Percentiles rank a stretch among this genome's conserved stretches.
Evolutionary conservation across 495 filamentous ascomycete genomes (phyloP).

Genomic region (Choiromyces venosus): DNA sequence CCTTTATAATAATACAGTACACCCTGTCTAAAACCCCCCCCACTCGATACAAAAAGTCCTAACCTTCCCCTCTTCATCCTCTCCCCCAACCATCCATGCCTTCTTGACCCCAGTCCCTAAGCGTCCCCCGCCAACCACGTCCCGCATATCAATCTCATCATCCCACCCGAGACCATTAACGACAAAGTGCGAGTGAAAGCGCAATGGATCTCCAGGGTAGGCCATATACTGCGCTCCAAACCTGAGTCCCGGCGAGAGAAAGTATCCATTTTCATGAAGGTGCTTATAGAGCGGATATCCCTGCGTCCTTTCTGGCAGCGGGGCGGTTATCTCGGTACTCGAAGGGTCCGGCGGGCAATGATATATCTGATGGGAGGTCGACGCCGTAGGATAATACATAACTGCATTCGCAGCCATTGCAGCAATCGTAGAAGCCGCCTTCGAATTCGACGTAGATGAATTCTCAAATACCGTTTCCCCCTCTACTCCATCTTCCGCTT

Average conservation of each 20-base stretch:
- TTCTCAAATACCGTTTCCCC: conserved; percentile 42
- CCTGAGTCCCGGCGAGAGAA: conserved; percentile 80
- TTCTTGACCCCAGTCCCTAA: conserved; percentile 95
- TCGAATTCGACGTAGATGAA: conserved; percentile 36
- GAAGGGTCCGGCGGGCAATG: conserved; percentile 39
- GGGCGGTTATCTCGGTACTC: conserved; percentile 23
- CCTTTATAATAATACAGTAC: not conserved
- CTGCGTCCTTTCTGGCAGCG: conserved; percentile 31
- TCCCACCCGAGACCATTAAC: conserved; percentile 75
- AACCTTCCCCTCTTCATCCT: conserved; percentile 46
- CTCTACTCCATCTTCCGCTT: conserved; percentile 49
- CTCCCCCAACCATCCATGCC: conserved; percentile 77
- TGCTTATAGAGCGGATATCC: conserved; percentile 62
- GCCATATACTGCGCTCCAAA: conserved; percentile 92
- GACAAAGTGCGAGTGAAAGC: conserved; percentile 91
- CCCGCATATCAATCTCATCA: conserved; percentile 72
- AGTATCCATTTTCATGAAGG: conserved; percentile 75
- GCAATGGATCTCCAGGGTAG: conserved; percentile 89
- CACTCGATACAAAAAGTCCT: conserved; percentile 75
- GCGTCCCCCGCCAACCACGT: conserved; percentile 77
- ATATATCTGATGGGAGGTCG: conserved; percentile 53
- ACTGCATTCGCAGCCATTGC: conserved; percentile 34
- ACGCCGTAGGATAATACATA: conserved; percentile 52
- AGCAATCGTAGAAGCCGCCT: conserved; percentile 16
- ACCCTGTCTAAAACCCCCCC: conserved; percentile 63